A percentile compares a stretch with the other conserved stretches of the same genome.
phyloP scores from a whole-genome alignment of 2,329 filamentous ascomycete genomes.

The Talaromyces sp. region DNA sequence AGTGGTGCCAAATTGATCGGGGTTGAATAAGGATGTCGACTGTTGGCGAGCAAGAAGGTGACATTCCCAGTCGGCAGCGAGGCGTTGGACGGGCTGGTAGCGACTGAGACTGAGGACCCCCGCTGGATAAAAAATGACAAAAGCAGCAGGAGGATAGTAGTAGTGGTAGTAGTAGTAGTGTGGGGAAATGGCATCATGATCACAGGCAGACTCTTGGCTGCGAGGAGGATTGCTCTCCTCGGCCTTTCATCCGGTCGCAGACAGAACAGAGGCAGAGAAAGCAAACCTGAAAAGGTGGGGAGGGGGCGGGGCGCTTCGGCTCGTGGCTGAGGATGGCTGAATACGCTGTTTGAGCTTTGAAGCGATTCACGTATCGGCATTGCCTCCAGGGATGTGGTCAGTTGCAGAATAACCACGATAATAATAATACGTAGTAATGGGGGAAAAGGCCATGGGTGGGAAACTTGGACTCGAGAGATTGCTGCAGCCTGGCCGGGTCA shows the following conservation, averaged over 20 bases:
- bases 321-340: neutral
- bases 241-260: neutral
- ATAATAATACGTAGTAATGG: too few relatives aligned
- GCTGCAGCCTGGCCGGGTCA: neutral
- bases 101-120: neutral
- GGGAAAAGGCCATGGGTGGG: neutral
- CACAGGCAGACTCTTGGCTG: neutral
- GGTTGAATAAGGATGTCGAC: neutral
- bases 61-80: neutral
- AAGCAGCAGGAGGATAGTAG: neutral
- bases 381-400: too few relatives aligned
- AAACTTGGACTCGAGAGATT: too few relatives aligned
- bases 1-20: slow-evolving; percentile 1
- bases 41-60: neutral
- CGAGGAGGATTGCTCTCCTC: neutral
- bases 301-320: too few relatives aligned
- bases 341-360: neutral
- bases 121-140: neutral
- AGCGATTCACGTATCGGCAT: too few relatives aligned
- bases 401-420: too few relatives aligned
- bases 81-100: slow-evolving; percentile 6
- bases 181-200: neutral
- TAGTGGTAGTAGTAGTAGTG: too few relatives aligned
- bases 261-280: too few relatives aligned
- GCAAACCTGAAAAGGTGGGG: too few relatives aligned